A percentile compares a stretch with the other conserved stretches of the same genome.
phyloP scores from a whole-genome alignment of 2,329 filamentous ascomycete genomes.

The Lizonia empirigonia region DNA sequence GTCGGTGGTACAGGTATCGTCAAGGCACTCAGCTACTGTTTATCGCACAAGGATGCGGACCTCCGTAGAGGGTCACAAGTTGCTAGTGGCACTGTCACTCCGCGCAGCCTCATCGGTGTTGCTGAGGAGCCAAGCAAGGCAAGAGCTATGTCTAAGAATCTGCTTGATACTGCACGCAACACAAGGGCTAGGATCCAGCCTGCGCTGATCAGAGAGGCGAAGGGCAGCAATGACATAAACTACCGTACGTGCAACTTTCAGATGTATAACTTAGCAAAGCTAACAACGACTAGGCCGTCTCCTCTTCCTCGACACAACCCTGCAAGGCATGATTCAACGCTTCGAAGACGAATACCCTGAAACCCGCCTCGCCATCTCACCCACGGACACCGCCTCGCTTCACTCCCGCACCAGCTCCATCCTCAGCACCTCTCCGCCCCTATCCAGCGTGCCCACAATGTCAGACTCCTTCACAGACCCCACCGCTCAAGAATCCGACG shows the following conservation, averaged over 20 bases:
- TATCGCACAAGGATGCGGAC: slow-evolving; percentile 76
- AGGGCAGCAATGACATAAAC: slow-evolving; percentile 72
- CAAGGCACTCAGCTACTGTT: slow-evolving; percentile 87
- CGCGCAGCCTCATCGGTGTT: slow-evolving; percentile 49
- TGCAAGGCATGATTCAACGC: slow-evolving; percentile 88
- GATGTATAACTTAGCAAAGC: not conserved
- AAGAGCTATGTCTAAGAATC: slow-evolving; percentile 87
- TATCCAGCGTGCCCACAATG: slow-evolving; percentile 38
- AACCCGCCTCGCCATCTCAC: slow-evolving; percentile 62
- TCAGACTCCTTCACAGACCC: slow-evolving; percentile 37
- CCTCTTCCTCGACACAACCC: slow-evolving; percentile 83
- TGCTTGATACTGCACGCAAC: slow-evolving; percentile 85
- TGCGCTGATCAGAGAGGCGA: slow-evolving; percentile 76
- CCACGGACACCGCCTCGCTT: slow-evolving; percentile 36
- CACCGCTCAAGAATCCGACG: slow-evolving; percentile 46
- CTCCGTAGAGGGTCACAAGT: slow-evolving; percentile 48
- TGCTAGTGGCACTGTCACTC: slow-evolving; percentile 61
- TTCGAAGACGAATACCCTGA: slow-evolving; percentile 98
- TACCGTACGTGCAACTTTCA: slow-evolving; percentile 67
- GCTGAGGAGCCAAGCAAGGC: slow-evolving; percentile 38
- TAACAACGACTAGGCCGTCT: slow-evolving; percentile 65
- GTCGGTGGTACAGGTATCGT: slow-evolving; percentile 95
- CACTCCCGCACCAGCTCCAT: slow-evolving; percentile 38
- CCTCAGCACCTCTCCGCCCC: slow-evolving; percentile 38
- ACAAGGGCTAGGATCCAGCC: slow-evolving; percentile 84